phyloP scores from a whole-genome alignment of 176 grass and related monocot genomes.

The Carex myosuroides region DNA sequence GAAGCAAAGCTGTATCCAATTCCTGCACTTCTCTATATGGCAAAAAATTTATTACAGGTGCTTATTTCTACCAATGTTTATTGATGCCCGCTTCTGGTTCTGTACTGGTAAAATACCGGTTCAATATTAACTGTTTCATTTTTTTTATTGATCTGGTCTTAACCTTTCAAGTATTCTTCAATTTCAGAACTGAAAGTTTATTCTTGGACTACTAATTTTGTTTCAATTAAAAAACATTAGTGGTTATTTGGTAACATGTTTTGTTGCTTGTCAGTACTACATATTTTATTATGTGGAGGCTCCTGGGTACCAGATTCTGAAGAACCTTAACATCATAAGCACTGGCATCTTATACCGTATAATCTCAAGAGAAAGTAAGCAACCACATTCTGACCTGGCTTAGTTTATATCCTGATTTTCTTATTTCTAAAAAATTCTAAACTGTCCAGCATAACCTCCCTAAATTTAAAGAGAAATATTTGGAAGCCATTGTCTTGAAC shows the following conservation, averaged over 20 bases:
- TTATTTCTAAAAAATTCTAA: neutral
- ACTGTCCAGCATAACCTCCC: neutral
- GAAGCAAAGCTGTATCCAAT: no score
- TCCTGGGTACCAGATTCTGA: constrained; percentile 92
- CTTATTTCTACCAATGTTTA: no score
- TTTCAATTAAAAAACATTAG: neutral
- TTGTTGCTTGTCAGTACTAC: constrained; percentile 60
- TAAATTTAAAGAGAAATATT: neutral
- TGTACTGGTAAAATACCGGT: no score
- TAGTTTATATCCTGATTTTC: neutral
- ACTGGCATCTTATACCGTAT: constrained; percentile 82
- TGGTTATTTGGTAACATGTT: neutral
- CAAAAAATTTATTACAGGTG: no score
- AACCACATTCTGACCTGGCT: constrained; percentile 2
- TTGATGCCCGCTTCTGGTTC: no score
- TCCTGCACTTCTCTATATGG: no score
- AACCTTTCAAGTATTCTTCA: no score
- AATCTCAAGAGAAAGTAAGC: constrained; percentile 92
- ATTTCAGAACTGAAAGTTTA: no score
- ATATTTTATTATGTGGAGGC: constrained; percentile 90
- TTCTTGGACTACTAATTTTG: no score
- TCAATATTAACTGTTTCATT: no score
- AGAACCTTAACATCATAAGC: constrained; percentile 95
- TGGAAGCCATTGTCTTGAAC: neutral
- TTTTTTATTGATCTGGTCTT: no score